Percentiles rank a stretch among this genome's conserved stretches.
These are phyloP conservation scores for Polyporus arcularius DNA, from an alignment of 768 basidiomycete genomes.

Conservation along the genomic window DNA sequence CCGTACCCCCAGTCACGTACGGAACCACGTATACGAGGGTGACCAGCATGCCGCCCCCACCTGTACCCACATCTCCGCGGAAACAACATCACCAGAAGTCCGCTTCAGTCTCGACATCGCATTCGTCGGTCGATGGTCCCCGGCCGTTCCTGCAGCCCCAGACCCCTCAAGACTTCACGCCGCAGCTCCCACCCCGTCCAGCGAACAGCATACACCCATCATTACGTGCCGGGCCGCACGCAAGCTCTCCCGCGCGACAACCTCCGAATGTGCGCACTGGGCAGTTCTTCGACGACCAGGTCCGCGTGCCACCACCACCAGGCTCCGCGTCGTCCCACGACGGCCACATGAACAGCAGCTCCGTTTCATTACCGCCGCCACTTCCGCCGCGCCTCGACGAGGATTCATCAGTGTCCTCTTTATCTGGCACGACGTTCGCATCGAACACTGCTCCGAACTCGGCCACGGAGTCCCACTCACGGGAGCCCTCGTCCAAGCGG, in stretches of 20 bases:
- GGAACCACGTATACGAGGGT: conserved; percentile 75
- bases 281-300: conserved; percentile 29
- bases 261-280: conserved; percentile 28
- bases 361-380: not conserved
- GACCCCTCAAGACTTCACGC: conserved; percentile 58
- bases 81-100: conserved; percentile 5
- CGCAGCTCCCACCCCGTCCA: conserved; percentile 68
- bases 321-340: conserved; percentile 5
- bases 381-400: conserved; percentile 1
- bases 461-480: conserved; percentile 1
- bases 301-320: conserved; percentile 8
- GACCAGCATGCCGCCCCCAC: conserved; percentile 45
- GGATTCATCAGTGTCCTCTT: not conserved
- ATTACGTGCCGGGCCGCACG: conserved; percentile 46
- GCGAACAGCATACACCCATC: conserved; percentile 80
- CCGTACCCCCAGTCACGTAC: conserved; percentile 55
- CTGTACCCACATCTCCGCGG: conserved; percentile 23
- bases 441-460: not conserved
- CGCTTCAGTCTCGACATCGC: conserved; percentile 9
- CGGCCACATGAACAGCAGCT: conserved; percentile 5
- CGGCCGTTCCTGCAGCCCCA: not conserved
- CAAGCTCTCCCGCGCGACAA: conserved; percentile 48
- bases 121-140: conserved; percentile 6
- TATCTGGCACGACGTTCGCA: not conserved
- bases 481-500: conserved; percentile 15